A percentile compares a stretch with the other conserved stretches of the same genome.
These are phyloP conservation scores for Globisporangium sylvaticum DNA, from an alignment of 352 stramenopile genomes.

Conservation along the genomic window DNA sequence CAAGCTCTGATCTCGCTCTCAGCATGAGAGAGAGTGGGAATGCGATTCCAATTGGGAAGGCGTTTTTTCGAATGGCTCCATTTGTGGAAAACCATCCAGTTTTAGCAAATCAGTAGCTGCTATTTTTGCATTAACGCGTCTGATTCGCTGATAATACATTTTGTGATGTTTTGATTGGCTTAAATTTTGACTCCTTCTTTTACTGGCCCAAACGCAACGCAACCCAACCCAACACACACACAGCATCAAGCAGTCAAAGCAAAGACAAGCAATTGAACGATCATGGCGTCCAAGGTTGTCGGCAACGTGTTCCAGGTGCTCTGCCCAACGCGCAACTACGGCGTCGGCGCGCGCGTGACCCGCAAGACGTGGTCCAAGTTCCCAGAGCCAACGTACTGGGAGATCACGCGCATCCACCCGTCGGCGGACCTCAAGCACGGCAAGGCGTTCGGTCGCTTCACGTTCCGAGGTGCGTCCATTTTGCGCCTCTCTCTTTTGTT, in stretches of 20 bases:
- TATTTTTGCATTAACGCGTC: not conserved
- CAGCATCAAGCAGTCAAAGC: slow-evolving; percentile 3
- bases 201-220: not conserved
- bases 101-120: slow-evolving; percentile 18
- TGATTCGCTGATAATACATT: slow-evolving; percentile 16
- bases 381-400: slow-evolving; percentile 69
- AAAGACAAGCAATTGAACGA: slow-evolving; percentile 1
- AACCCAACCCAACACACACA: too few species aligned
- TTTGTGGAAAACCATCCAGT: not conserved
- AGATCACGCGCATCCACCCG: slow-evolving; percentile 75
- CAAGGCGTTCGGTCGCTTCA: slow-evolving; percentile 80
- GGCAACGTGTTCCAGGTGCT: slow-evolving; percentile 78
- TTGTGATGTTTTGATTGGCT: slow-evolving; percentile 16
- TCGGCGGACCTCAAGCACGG: slow-evolving; percentile 80
- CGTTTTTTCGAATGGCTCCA: too few species aligned
- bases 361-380: slow-evolving; percentile 75
- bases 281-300: slow-evolving; percentile 37
- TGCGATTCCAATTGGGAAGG: too few species aligned
- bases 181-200: not conserved
- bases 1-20: slow-evolving; percentile 30
- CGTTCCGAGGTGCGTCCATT: slow-evolving; percentile 62
- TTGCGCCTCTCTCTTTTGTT: not conserved
- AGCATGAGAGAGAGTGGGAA: not conserved
- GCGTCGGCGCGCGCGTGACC: slow-evolving; percentile 64
- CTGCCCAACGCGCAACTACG: slow-evolving; percentile 62